These are phyloP conservation scores for Trametes cinnabarina DNA, from an alignment of 768 basidiomycete genomes.

Conservation along the genomic window DNA sequence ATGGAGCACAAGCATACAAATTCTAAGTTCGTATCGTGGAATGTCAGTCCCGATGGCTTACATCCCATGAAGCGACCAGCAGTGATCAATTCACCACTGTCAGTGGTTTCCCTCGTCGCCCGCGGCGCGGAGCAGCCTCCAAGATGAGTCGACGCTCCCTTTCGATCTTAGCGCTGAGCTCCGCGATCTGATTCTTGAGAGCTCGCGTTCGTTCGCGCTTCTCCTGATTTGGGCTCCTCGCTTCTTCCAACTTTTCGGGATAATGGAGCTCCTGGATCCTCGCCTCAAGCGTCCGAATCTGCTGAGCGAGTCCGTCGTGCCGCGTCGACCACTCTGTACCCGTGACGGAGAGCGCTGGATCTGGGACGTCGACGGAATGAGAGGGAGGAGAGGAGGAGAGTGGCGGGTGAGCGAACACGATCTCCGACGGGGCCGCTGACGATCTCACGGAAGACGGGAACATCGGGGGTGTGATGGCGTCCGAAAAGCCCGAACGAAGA, in stretches of 20 bases:
- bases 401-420: neutral
- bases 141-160: constrained; percentile 4
- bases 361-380: constrained; percentile 11
- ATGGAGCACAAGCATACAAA: too few relatives aligned
- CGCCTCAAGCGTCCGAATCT: constrained; percentile 10
- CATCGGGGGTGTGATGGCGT: too few relatives aligned
- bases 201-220: neutral
- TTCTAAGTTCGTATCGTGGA: too few relatives aligned
- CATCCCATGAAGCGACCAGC: too few relatives aligned
- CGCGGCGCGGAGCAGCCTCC: constrained; percentile 4
- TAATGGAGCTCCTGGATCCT: constrained; percentile 1
- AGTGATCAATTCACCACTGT: neutral
- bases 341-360: constrained; percentile 8
- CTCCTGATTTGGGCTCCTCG: neutral
- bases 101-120: neutral
- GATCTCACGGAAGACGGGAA: neutral
- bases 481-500: too few relatives aligned
- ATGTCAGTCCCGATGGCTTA: too few relatives aligned
- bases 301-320: constrained; percentile 1
- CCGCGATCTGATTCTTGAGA: neutral
- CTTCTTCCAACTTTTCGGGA: neutral
- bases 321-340: constrained; percentile 11
- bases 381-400: neutral
- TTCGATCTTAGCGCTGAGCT: neutral
- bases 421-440: neutral